These are phyloP conservation scores for Lentinus brumalis DNA, from an alignment of 768 basidiomycete species.

Conservation along the genomic window DNA sequence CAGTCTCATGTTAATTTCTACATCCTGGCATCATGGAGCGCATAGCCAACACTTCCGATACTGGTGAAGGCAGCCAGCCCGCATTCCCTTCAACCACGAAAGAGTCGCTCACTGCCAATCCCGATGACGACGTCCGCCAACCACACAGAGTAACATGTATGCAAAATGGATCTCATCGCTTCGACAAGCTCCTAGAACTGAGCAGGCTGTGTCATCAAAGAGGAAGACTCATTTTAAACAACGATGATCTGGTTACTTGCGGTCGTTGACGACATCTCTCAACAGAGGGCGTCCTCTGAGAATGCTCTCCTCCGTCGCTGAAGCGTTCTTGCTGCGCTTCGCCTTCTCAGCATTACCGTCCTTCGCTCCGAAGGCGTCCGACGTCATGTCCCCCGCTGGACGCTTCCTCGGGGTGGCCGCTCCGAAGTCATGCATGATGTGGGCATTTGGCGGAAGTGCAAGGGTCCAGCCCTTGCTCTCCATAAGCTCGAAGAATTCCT, in stretches of 20 bases:
- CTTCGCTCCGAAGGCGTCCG: conserved; percentile 7
- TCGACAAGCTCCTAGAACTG: too few species aligned
- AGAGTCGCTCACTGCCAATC: too few species aligned
- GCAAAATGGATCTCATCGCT: too few species aligned
- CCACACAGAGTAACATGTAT: too few species aligned
- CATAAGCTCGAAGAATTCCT: conserved; percentile 80
- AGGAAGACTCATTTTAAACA: too few species aligned
- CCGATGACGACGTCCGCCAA: too few species aligned
- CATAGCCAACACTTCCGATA: too few species aligned
- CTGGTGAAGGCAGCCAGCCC: too few species aligned
- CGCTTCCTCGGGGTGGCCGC: conserved; percentile 32
- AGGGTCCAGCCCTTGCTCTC: conserved; percentile 72
- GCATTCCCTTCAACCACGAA: too few species aligned
- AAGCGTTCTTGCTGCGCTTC: conserved; percentile 39
- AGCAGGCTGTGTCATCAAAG: too few species aligned
- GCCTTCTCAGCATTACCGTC: conserved; percentile 21
- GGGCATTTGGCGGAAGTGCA: conserved; percentile 53
- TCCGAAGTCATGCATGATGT: conserved; percentile 47
- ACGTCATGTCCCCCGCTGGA: conserved; percentile 24
- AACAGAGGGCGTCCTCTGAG: conserved; percentile 61
- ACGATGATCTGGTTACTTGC: conserved; percentile 1
- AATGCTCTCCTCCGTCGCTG: conserved; percentile 37
- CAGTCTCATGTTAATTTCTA: too few species aligned
- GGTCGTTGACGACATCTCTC: conserved; percentile 57
- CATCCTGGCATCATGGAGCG: too few species aligned